Conservation (phyloP, 148 eudicot species). For the Rhododendron mucronatum region DNA sequence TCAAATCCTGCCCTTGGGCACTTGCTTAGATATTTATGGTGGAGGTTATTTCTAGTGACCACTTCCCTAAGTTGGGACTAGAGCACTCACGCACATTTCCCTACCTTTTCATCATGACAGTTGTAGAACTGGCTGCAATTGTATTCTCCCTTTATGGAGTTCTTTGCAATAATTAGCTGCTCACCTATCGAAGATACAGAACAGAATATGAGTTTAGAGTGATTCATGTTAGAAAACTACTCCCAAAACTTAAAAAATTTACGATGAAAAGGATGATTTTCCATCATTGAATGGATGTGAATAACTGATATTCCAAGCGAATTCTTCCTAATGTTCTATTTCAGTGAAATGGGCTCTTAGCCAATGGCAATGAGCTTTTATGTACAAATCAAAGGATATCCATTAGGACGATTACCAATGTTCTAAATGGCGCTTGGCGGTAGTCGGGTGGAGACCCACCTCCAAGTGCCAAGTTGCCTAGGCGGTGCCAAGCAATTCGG, state of each 20-base stretch:
- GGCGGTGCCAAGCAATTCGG: too few species aligned
- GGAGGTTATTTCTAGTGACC: neutral
- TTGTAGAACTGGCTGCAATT: neutral
- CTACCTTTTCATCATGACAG: neutral
- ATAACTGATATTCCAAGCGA: neutral
- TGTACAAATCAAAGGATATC: neutral
- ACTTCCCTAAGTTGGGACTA: neutral
- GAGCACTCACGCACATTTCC: neutral
- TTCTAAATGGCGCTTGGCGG: too few species aligned
- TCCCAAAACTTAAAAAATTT: neutral
- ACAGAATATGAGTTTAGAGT: neutral
- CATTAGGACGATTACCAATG: neutral
- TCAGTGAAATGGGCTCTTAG: neutral
- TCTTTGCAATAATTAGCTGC: neutral
- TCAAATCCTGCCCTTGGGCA: neutral
- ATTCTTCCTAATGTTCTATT: neutral
- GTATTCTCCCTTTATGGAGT: neutral
- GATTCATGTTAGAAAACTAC: neutral
- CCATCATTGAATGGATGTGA: neutral
- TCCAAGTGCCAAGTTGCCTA: too few species aligned
- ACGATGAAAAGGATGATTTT: neutral
- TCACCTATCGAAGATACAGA: neutral
- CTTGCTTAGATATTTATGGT: neutral
- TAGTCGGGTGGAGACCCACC: too few species aligned
- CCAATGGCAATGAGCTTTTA: neutral